phyloP scores from a whole-genome alignment of 78 protist species.

The Planoprotostelium fungivorum region DNA sequence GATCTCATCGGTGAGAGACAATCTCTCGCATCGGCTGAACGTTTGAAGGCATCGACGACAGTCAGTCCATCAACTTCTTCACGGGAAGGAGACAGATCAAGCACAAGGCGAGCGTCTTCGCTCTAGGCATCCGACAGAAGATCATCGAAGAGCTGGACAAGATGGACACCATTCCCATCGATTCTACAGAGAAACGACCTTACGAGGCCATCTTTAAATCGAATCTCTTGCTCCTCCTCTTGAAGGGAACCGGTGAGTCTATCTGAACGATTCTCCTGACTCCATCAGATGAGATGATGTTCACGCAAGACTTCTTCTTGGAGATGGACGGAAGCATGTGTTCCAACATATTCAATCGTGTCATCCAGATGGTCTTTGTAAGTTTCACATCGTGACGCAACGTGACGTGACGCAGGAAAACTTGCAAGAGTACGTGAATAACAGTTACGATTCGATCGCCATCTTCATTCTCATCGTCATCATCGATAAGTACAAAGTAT shows the following conservation, averaged over 20 bases:
- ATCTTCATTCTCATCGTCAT: neutral
- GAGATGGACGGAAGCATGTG: neutral
- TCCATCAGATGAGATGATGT: neutral
- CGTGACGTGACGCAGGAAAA: neutral
- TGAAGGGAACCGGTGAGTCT: neutral
- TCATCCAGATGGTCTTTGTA: neutral
- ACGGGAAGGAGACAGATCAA: neutral
- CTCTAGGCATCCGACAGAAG: neutral
- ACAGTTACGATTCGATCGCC: neutral
- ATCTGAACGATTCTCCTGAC: too few relatives aligned
- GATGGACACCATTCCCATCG: neutral
- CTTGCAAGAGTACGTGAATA: neutral
- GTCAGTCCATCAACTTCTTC: neutral
- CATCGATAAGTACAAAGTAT: neutral
- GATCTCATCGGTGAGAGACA: neutral
- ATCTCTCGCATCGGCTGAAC: too few relatives aligned
- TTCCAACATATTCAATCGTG: neutral
- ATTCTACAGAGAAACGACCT: neutral
- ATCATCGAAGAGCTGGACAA: neutral
- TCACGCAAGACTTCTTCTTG: neutral
- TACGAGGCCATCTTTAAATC: neutral
- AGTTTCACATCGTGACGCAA: neutral
- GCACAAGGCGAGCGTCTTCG: neutral
- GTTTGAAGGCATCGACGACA: neutral
- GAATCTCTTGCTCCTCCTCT: neutral